These are phyloP conservation scores for Medicago lupulina DNA, from an alignment of 306 rosid genomes.

Conservation along the genomic window DNA sequence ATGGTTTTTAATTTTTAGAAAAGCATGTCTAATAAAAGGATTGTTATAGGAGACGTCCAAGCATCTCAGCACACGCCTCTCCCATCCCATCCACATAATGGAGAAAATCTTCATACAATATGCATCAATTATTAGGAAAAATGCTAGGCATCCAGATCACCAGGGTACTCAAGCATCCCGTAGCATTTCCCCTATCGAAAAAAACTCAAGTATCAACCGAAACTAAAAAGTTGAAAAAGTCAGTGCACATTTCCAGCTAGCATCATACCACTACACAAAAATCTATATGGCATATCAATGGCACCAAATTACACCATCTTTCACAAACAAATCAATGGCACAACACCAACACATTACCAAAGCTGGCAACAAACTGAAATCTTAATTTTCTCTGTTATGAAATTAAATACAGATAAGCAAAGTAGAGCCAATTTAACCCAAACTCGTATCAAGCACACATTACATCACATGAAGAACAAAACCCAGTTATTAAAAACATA, in stretches of 20 bases:
- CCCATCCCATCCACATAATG: not conserved
- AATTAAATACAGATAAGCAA: constrained; percentile 1
- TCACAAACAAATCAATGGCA: not conserved
- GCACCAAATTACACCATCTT: constrained; percentile 5
- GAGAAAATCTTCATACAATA: not conserved
- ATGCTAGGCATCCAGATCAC: not conserved
- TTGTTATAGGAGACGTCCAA: not conserved
- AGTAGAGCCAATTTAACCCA: constrained; percentile 13
- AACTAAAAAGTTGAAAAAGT: constrained; percentile 3
- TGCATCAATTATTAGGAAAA: constrained; percentile 1
- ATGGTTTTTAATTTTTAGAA: not conserved
- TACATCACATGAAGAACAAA: constrained; percentile 20
- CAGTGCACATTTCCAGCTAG: not conserved
- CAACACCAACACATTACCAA: constrained; percentile 31
- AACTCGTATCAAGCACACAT: constrained; percentile 7
- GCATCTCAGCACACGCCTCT: not conserved
- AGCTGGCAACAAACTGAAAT: constrained; percentile 12
- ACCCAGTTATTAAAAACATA: not conserved
- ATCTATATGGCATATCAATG: not conserved
- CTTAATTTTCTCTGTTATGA: constrained; percentile 1
- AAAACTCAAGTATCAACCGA: constrained; percentile 12
- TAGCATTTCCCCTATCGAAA: not conserved
- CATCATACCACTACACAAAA: not conserved
- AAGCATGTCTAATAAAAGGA: constrained; percentile 12
- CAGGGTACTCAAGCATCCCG: not conserved